These are phyloP conservation scores for Tribonema minus DNA, from an alignment of 108 stramenopile species.

Conservation along the genomic window DNA sequence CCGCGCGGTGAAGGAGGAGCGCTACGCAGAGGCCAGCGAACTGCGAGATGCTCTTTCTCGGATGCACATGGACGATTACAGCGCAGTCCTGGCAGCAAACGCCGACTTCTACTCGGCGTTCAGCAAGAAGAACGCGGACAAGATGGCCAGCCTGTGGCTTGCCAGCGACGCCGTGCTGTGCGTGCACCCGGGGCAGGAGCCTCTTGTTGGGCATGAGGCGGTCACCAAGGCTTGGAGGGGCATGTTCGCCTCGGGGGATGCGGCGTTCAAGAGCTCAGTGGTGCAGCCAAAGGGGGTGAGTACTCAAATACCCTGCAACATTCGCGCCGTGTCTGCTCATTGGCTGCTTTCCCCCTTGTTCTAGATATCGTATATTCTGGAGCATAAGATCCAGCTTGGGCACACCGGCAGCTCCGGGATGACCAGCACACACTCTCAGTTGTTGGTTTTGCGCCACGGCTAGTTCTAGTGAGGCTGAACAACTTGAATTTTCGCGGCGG, in stretches of 20 bases:
- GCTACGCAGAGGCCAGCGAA: background rate
- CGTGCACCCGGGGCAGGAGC: slow-evolving; percentile 26
- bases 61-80: slow-evolving; percentile 25
- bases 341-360: too few species aligned
- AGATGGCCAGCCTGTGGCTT: slow-evolving; percentile 20
- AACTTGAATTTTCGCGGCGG: too few species aligned
- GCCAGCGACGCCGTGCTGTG: slow-evolving; percentile 12
- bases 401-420: too few species aligned
- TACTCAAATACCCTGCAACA: too few species aligned
- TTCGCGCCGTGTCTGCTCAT: too few species aligned
- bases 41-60: background rate
- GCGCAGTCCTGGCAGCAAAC: slow-evolving; percentile 19
- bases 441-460: too few species aligned
- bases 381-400: too few species aligned
- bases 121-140: slow-evolving; percentile 3
- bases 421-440: too few species aligned
- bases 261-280: slow-evolving; percentile 1
- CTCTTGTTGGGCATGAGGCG: slow-evolving; percentile 2
- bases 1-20: slow-evolving; percentile 1
- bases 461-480: too few species aligned
- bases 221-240: slow-evolving; percentile 7
- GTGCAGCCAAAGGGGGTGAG: too few species aligned
- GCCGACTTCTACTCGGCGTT: slow-evolving; percentile 26
- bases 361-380: too few species aligned
- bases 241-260: slow-evolving; percentile 19